Evolutionary conservation across 768 basidiomycete species (phyloP).

Genomic region (Amanita muscaria): DNA sequence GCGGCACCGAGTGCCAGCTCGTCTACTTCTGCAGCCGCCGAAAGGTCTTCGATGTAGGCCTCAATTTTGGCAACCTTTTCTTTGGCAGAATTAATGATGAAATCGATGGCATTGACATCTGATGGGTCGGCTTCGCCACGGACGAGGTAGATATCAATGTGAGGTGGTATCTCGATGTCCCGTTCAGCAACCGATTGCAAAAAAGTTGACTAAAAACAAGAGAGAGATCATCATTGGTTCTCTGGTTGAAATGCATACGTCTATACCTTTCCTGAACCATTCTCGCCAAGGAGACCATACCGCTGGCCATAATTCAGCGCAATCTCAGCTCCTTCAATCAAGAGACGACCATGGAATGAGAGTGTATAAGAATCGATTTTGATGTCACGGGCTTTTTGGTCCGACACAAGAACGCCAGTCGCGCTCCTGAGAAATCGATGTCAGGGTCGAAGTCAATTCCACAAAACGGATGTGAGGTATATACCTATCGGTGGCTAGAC

Average conservation of each 20-base stretch:
- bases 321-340: slow-evolving; percentile 59
- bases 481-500: slow-evolving; percentile 83
- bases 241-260: slow-evolving; percentile 6
- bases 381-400: slow-evolving; percentile 89
- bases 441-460: slow-evolving; percentile 8
- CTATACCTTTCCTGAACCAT: slow-evolving; percentile 97
- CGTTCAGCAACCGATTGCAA: slow-evolving; percentile 92
- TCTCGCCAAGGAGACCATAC: slow-evolving; percentile 94
- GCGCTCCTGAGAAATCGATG: slow-evolving; percentile 54
- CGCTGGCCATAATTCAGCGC: slow-evolving; percentile 84
- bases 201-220: slow-evolving; percentile 71
- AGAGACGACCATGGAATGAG: slow-evolving; percentile 91
- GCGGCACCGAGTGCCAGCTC: slow-evolving; percentile 80
- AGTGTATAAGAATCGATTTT: slow-evolving; percentile 94
- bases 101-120: slow-evolving; percentile 93
- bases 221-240: slow-evolving; percentile 3
- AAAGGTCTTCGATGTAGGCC: slow-evolving; percentile 88
- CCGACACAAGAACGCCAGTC: slow-evolving; percentile 87
- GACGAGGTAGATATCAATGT: slow-evolving; percentile 98
- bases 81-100: slow-evolving; percentile 87
- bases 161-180: slow-evolving; percentile 87
- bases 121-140: slow-evolving; percentile 93
- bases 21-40: slow-evolving; percentile 82
- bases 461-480: slow-evolving; percentile 8
- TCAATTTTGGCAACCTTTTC: slow-evolving; percentile 92